These are phyloP conservation scores for Metahyphopichia silvanorum DNA, from an alignment of 805 yeast genomes.

Conservation along the genomic window DNA sequence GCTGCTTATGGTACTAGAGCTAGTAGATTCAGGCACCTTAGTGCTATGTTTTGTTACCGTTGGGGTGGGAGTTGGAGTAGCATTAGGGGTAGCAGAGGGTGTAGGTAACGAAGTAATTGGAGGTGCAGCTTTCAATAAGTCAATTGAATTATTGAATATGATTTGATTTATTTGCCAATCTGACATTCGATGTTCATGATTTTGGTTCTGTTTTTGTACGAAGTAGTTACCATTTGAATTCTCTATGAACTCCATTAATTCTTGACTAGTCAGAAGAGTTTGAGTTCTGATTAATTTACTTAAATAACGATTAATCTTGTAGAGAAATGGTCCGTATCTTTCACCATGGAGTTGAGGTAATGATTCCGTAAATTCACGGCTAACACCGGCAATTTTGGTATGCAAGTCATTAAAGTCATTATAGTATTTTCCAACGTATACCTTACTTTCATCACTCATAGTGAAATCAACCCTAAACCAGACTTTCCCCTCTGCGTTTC, in stretches of 20 bases:
- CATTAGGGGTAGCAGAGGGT: slow-evolving; percentile 16
- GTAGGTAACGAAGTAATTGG: slow-evolving; percentile 5
- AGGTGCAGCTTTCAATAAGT: slow-evolving; percentile 2
- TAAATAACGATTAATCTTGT: slow-evolving; percentile 23
- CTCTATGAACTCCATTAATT: slow-evolving; percentile 8
- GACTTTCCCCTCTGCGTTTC: slow-evolving; percentile 16
- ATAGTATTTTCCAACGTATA: slow-evolving; percentile 28
- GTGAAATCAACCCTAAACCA: slow-evolving; percentile 34
- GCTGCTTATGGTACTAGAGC: slow-evolving; percentile 21
- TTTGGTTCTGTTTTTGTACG: slow-evolving; percentile 10
- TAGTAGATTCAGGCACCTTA: slow-evolving; percentile 12
- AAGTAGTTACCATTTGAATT: neutral
- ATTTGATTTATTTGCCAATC: neutral
- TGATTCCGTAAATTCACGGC: too few species aligned
- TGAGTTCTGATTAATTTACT: slow-evolving; percentile 15
- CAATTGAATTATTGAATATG: neutral
- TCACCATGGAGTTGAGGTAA: too few species aligned
- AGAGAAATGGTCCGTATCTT: slow-evolving; percentile 11
- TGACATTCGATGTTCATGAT: slow-evolving; percentile 6
- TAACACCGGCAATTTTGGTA: too few species aligned
- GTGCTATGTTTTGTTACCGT: neutral
- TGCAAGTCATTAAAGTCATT: slow-evolving; percentile 38
- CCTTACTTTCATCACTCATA: slow-evolving; percentile 12
- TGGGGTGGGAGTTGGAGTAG: slow-evolving; percentile 17
- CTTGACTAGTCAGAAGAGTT: slow-evolving; percentile 6